These are phyloP conservation scores for Sporothrix curviconia DNA, from an alignment of 2,329 filamentous ascomycete species.

Conservation along the genomic window DNA sequence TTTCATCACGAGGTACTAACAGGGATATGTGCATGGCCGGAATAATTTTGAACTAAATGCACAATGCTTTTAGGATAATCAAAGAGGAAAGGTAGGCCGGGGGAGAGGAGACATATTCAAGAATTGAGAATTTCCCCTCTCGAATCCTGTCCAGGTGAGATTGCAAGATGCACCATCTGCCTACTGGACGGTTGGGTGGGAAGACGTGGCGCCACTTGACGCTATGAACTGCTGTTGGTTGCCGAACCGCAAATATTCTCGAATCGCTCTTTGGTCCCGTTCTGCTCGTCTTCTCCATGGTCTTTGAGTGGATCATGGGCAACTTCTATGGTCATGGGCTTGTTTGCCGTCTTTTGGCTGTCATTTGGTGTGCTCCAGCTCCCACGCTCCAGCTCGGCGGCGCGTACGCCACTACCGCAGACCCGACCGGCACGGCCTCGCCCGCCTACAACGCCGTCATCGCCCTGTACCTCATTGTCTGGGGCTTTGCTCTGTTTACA, in stretches of 20 bases:
- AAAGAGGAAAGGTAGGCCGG: no score
- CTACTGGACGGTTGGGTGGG: not conserved
- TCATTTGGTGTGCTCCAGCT: not conserved
- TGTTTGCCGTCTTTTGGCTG: not conserved
- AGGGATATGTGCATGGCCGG: no score
- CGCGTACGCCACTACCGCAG: not conserved
- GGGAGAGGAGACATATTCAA: no score
- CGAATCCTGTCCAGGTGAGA: no score
- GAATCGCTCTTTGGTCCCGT: not conserved
- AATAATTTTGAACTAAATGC: no score
- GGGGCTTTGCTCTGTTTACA: not conserved
- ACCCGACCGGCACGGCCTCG: not conserved
- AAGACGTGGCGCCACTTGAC: not conserved
- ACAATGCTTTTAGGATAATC: no score
- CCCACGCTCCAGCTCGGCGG: not conserved
- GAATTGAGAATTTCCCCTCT: no score
- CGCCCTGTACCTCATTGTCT: not conserved
- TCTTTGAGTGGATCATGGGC: not conserved
- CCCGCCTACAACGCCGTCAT: not conserved
- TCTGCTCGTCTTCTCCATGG: not conserved
- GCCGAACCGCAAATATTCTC: not conserved
- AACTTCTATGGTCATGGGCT: conserved; percentile 3
- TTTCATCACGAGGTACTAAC: no score
- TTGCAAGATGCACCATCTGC: no score
- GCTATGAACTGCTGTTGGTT: not conserved